phyloP scores from a whole-genome alignment of 768 basidiomycete species.

The Cystoderma amianthinum region DNA sequence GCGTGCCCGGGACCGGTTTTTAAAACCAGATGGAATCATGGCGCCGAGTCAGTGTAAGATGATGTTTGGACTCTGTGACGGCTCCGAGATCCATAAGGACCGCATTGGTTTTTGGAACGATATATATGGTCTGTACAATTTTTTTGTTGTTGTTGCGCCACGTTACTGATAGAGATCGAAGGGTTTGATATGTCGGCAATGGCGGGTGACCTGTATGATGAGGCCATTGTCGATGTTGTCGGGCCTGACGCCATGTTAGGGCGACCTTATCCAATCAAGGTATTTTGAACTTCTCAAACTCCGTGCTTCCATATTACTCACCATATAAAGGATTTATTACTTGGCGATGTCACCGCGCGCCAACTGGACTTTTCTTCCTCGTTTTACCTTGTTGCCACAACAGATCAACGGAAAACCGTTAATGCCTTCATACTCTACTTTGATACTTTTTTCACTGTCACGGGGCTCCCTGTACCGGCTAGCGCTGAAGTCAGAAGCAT shows the following conservation, averaged over 20 bases:
- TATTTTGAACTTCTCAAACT: constrained; percentile 15
- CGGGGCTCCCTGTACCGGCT: constrained; percentile 44
- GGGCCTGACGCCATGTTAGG: constrained; percentile 59
- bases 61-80: constrained; percentile 79
- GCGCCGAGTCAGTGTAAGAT: constrained; percentile 88
- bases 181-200: constrained; percentile 88
- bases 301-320: background rate
- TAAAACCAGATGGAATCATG: constrained; percentile 74
- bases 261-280: constrained; percentile 61
- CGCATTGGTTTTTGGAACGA: constrained; percentile 85
- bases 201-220: constrained; percentile 66
- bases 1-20: constrained; percentile 79
- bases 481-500: constrained; percentile 47
- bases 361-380: constrained; percentile 77
- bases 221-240: constrained; percentile 82
- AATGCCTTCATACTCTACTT: constrained; percentile 88
- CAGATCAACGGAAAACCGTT: constrained; percentile 54
- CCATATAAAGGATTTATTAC: constrained; percentile 63
- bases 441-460: constrained; percentile 82
- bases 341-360: constrained; percentile 53
- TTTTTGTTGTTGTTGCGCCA: constrained; percentile 1
- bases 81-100: constrained; percentile 69
- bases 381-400: constrained; percentile 69
- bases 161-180: constrained; percentile 16
- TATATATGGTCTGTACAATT: constrained; percentile 84